phyloP scores from a whole-genome alignment of 176 grass and related monocot genomes.

The Aegilops speltoides region DNA sequence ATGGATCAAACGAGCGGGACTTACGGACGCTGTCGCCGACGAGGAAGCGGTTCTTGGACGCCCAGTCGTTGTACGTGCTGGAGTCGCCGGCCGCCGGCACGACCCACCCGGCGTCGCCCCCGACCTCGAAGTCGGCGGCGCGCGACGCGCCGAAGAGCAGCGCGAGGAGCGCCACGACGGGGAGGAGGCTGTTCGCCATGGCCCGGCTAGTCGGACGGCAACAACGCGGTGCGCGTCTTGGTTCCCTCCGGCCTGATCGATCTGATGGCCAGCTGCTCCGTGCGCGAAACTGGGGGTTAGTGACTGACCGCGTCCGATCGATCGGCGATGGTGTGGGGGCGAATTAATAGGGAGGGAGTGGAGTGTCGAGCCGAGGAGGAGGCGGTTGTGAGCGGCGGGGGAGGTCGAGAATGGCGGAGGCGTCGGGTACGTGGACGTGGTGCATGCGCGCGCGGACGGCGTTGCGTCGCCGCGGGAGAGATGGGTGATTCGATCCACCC shows the following conservation, averaged over 20 bases:
- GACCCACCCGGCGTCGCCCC: slow-evolving; percentile 63
- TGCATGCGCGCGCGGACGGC: not conserved
- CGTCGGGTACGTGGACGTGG: slow-evolving; percentile 18
- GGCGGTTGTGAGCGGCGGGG: not conserved
- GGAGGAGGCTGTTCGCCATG: slow-evolving; percentile 1
- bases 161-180: not conserved
- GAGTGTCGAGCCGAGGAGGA: not conserved
- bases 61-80: slow-evolving; percentile 64
- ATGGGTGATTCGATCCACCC: not conserved
- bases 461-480: slow-evolving; percentile 16
- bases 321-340: not conserved
- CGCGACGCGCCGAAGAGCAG: slow-evolving; percentile 7
- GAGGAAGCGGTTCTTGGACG: slow-evolving; percentile 81
- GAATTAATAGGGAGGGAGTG: slow-evolving; percentile 20
- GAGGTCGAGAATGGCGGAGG: slow-evolving; percentile 28
- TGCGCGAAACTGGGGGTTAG: not conserved
- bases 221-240: not conserved
- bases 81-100: slow-evolving; percentile 37
- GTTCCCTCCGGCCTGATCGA: not conserved
- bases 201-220: not conserved
- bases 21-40: slow-evolving; percentile 77
- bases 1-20: not conserved
- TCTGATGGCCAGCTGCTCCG: not conserved
- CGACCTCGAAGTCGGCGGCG: slow-evolving; percentile 64
- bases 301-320: not conserved